Evolutionary conservation across 805 yeast species (phyloP), one percentile per base, ranked within the genome.

Genomic region (Pichia membranifaciens): DNA sequence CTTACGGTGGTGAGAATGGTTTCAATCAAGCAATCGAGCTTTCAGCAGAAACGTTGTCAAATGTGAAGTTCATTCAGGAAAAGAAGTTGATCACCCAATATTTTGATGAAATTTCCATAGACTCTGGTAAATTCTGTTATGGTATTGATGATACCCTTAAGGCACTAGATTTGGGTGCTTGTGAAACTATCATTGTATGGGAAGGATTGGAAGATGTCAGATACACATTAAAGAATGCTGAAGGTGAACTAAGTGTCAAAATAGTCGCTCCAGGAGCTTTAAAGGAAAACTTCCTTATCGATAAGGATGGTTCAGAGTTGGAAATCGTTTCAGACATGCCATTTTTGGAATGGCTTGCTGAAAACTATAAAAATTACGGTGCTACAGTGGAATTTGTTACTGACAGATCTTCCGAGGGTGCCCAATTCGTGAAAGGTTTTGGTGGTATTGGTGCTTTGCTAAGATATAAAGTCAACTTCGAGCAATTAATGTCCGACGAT

Each of bases 1-100:
- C 98, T 3, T 93, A 93, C 64, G 99, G 99, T 70, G 99, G 99
- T 66, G 99, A 93, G 71, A 93, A 93, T 67, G 99, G 99, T 41
- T 93, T 93, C 76, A 93, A 93, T 73, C 99, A 93, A 75, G 99
- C 99, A 39, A 95, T 93, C 60, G 99, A 93, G 70, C 76, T 93
- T 57, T 86, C 97, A 29, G 96, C 97, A 28, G 99, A 93, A 75
- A 86, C 99, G 23, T 77, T 93, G 63, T 85, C 97, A 43, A 93
- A 91, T 67, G 99, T 93, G 58, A 93, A 93, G 69, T 93, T 93
- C 66, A 91, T 93, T 52, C 99, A 93, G 73, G 99, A 93, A 69
- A 93, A 93, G 86, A 91, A 91, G 73, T 79, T 93, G 60, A 82
- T 93, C 65, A 85, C 87, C 52, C 78, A 74, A 58, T 93, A 91